Percentiles rank a stretch among this genome's conserved stretches.
Conservation (phyloP, 768 basidiomycete species). For the Russula abietina region DNA sequence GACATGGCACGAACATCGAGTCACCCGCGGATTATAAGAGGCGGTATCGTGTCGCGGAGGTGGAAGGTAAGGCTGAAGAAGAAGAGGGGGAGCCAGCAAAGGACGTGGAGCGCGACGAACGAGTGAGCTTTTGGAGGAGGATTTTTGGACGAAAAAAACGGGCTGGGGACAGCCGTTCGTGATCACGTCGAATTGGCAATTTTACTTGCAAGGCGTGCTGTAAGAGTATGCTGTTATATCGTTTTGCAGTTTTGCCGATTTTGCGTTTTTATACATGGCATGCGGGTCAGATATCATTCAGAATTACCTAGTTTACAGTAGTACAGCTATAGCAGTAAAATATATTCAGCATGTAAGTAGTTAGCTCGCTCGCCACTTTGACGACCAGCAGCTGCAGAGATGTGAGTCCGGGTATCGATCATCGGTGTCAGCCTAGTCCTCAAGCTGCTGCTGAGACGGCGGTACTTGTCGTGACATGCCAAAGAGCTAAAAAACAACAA, state of each 20-base stretch:
- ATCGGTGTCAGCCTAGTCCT: neutral
- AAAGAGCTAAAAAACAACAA: slow-evolving; percentile 28
- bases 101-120: neutral
- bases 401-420: neutral
- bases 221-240: too few species aligned
- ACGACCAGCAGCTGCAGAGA: neutral
- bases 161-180: neutral
- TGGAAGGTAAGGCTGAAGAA: neutral
- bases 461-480: slow-evolving; percentile 25
- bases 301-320: too few species aligned
- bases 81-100: neutral
- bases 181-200: neutral
- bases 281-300: too few species aligned
- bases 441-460: neutral
- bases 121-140: neutral
- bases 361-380: too few species aligned
- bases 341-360: neutral
- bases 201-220: too few species aligned
- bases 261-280: too few species aligned
- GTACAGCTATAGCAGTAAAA: too few species aligned
- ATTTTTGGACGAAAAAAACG: neutral
- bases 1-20: slow-evolving; percentile 31
- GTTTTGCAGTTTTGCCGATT: too few species aligned
- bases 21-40: slow-evolving; percentile 43
- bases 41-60: slow-evolving; percentile 24